Evolutionary conservation across 129 eudicot species (phyloP).

Genomic region (Flaveria trinervia): DNA sequence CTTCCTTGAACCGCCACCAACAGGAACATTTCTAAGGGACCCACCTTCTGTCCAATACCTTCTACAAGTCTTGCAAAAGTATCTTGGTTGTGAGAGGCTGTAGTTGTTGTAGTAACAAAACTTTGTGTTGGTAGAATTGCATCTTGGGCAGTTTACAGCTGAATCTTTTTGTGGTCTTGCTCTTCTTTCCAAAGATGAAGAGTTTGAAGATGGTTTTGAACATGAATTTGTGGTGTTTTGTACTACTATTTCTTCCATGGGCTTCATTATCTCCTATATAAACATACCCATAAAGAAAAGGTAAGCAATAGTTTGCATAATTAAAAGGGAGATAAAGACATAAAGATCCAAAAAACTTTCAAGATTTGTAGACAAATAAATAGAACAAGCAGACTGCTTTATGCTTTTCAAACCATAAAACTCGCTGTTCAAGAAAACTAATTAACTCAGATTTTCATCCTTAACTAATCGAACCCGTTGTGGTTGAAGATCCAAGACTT

Average conservation of each 20-base stretch:
- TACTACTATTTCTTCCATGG: conserved; percentile 64
- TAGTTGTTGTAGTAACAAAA: conserved; percentile 92
- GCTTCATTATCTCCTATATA: conserved; percentile 59
- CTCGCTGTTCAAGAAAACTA: conserved; percentile 29
- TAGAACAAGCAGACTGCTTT: conserved; percentile 37
- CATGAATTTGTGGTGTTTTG: conserved; percentile 37
- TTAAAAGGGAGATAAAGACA: conserved; percentile 37
- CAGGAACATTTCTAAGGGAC: conserved; percentile 80
- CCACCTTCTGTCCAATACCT: conserved; percentile 98
- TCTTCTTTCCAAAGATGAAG: conserved; percentile 57
- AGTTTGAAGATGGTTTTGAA: conserved; percentile 42
- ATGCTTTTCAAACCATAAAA: conserved; percentile 35
- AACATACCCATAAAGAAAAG: conserved; percentile 28
- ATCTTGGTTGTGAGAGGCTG: conserved; percentile 87
- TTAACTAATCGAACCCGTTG: not conserved
- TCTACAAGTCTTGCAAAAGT: conserved; percentile 88
- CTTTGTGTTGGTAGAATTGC: conserved; percentile 89
- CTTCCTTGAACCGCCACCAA: conserved; percentile 91
- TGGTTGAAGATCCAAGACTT: conserved; percentile 15
- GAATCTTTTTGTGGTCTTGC: conserved; percentile 63
- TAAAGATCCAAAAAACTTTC: conserved; percentile 41
- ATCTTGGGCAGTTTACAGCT: conserved; percentile 84
- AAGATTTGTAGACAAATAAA: conserved; percentile 39
- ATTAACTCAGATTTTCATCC: conserved; percentile 3
- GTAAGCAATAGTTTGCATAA: conserved; percentile 12